A percentile compares a stretch with the other conserved stretches of the same genome.
These are phyloP conservation scores for Fagus crenata DNA, from an alignment of 306 rosid species.

Conservation along the genomic window DNA sequence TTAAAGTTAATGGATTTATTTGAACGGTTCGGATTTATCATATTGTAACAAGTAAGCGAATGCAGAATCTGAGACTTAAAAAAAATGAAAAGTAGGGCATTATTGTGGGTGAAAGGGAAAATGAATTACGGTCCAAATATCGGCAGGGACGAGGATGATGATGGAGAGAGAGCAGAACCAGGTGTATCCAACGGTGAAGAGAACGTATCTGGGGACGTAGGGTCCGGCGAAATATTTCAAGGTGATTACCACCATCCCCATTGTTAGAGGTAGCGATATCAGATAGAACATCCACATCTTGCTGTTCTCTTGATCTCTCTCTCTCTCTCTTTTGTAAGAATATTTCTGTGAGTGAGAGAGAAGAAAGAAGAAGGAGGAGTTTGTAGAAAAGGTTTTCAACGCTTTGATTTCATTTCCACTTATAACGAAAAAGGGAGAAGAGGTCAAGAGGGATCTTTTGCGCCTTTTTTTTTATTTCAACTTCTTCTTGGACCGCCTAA, in stretches of 20 bases:
- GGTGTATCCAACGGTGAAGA: slow-evolving; percentile 88
- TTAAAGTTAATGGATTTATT: neutral
- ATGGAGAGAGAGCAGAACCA: slow-evolving; percentile 95
- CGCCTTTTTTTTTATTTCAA: slow-evolving; percentile 24
- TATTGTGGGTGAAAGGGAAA: neutral
- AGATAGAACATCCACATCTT: slow-evolving; percentile 94
- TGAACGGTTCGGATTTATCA: too few relatives aligned
- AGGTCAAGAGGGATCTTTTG: slow-evolving; percentile 42
- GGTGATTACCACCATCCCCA: slow-evolving; percentile 80
- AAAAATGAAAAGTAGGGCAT: too few relatives aligned
- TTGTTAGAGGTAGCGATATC: slow-evolving; percentile 85
- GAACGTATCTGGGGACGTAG: slow-evolving; percentile 80
- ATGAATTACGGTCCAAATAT: slow-evolving; percentile 77
- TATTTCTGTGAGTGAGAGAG: too few relatives aligned
- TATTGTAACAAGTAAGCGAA: too few relatives aligned
- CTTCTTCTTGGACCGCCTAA: slow-evolving; percentile 24
- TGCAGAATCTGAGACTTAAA: too few relatives aligned
- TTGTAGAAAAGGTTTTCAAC: neutral
- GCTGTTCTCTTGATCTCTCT: neutral
- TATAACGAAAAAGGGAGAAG: neutral
- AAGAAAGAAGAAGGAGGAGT: too few relatives aligned
- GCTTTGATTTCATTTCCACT: neutral
- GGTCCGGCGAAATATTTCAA: slow-evolving; percentile 86
- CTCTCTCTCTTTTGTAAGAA: neutral
- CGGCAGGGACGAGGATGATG: slow-evolving; percentile 96